phyloP scores from a whole-genome alignment of 192 early-diverging fungal genomes.

The Coemansia sp. region DNA sequence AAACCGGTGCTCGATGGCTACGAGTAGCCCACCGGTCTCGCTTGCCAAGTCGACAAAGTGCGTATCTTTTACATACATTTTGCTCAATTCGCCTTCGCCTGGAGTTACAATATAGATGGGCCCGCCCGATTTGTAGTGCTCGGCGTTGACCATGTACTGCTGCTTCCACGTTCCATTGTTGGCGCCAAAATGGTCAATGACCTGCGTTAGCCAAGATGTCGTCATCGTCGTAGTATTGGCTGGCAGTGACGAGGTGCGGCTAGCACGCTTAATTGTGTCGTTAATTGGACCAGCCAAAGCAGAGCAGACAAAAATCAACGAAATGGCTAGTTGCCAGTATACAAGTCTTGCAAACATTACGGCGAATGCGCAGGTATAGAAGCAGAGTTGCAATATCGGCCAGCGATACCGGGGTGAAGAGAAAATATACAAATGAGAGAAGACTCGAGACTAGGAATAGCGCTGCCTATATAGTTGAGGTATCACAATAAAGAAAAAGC shows the following conservation, averaged over 20 bases:
- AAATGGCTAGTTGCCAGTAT: neutral
- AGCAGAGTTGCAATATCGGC: neutral
- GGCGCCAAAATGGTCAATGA: slow-evolving; percentile 36
- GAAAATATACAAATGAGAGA: neutral
- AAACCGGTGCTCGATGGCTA: slow-evolving; percentile 64
- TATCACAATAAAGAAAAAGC: too few relatives aligned
- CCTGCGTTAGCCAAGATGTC: slow-evolving; percentile 28
- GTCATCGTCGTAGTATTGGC: slow-evolving; percentile 12
- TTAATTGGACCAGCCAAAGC: neutral
- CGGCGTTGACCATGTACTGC: slow-evolving; percentile 34
- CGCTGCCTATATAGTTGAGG: too few relatives aligned
- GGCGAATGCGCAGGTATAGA: neutral
- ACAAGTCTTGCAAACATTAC: neutral
- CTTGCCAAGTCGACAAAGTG: slow-evolving; percentile 50
- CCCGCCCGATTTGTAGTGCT: slow-evolving; percentile 38
- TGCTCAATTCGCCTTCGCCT: slow-evolving; percentile 20
- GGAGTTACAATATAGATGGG: slow-evolving; percentile 36
- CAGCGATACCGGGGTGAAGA: neutral
- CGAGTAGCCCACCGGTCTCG: slow-evolving; percentile 57
- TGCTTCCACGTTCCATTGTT: slow-evolving; percentile 30
- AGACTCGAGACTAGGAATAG: too few relatives aligned
- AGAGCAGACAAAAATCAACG: neutral
- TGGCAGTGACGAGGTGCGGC: neutral
- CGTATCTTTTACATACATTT: slow-evolving; percentile 9
- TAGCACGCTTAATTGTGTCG: neutral